Evolutionary conservation across 1,284 basidiomycete species (phyloP).

Genomic region (Pseudozyma pruni): DNA sequence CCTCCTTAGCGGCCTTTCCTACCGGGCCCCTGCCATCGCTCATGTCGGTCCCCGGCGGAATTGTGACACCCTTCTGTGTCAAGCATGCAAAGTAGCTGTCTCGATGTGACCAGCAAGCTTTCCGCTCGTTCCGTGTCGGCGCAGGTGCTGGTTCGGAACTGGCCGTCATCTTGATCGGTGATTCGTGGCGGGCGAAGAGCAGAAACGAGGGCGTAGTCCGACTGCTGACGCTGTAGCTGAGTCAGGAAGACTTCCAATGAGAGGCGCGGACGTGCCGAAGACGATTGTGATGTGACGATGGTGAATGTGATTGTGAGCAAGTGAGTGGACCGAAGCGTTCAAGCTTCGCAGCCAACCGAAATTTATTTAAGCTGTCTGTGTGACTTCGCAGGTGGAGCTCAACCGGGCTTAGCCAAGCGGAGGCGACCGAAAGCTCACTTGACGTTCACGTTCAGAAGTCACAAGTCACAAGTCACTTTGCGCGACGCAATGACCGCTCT

Average conservation of each 20-base stretch:
- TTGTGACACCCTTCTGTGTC: slow-evolving; percentile 47
- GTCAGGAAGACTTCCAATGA: no score
- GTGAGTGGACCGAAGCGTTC: no score
- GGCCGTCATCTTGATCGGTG: slow-evolving; percentile 13
- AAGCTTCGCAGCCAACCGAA: no score
- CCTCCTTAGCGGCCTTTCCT: slow-evolving; percentile 47
- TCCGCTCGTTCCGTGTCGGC: slow-evolving; percentile 58
- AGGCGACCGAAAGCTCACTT: no score
- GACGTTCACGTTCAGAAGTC: background rate
- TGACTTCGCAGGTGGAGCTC: slow-evolving; percentile 13
- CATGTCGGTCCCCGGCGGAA: slow-evolving; percentile 66
- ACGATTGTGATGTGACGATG: slow-evolving; percentile 4
- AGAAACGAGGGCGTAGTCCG: background rate
- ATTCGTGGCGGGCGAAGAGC: background rate
- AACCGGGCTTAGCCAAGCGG: slow-evolving; percentile 25
- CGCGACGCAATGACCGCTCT: background rate
- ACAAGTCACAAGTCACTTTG: background rate
- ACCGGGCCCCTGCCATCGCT: slow-evolving; percentile 56
- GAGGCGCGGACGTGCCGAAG: background rate
- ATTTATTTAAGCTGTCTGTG: no score
- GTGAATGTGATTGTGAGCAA: slow-evolving; percentile 4
- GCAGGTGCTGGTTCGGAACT: slow-evolving; percentile 43
- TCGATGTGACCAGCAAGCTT: slow-evolving; percentile 63
- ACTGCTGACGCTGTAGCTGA: background rate
- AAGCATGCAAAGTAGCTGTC: slow-evolving; percentile 65